A percentile compares a stretch with the other conserved stretches of the same genome.
Conservation (phyloP, 805 yeast species). For the Suhomyces sp. region DNA sequence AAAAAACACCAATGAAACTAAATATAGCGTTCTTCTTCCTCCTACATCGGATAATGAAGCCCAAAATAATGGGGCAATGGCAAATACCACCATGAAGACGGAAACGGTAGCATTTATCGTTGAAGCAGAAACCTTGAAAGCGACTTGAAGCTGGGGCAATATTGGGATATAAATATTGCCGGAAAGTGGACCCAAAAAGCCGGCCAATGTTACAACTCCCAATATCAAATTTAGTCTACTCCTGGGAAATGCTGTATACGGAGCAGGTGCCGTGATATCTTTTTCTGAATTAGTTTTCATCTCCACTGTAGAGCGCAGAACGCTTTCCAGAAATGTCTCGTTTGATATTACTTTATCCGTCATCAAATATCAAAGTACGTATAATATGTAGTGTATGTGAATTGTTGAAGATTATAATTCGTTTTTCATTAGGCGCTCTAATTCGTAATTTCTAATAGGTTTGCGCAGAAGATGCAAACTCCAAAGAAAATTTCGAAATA, state of each 20-base stretch:
- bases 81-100: conserved; percentile 54
- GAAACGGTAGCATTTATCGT: conserved; percentile 55
- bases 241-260: conserved; percentile 33
- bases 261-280: not conserved
- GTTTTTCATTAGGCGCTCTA: not conserved
- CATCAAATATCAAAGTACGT: not conserved
- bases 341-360: not conserved
- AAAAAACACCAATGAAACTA: conserved; percentile 25
- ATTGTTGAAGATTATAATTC: not conserved
- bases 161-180: conserved; percentile 60
- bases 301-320: not conserved
- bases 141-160: conserved; percentile 42
- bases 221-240: conserved; percentile 30
- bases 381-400: not conserved
- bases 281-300: not conserved
- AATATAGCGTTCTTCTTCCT: conserved; percentile 37
- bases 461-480: not conserved
- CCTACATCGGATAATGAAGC: conserved; percentile 54
- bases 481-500: not conserved
- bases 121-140: conserved; percentile 39
- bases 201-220: conserved; percentile 45
- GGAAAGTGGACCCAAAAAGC: conserved; percentile 54
- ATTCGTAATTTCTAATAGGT: not conserved
- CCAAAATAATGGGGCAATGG: conserved; percentile 55
- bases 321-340: not conserved